A percentile compares a stretch with the other conserved stretches of the same genome.
phyloP scores from a whole-genome alignment of 768 basidiomycete species.

The Mycena alexandri region DNA sequence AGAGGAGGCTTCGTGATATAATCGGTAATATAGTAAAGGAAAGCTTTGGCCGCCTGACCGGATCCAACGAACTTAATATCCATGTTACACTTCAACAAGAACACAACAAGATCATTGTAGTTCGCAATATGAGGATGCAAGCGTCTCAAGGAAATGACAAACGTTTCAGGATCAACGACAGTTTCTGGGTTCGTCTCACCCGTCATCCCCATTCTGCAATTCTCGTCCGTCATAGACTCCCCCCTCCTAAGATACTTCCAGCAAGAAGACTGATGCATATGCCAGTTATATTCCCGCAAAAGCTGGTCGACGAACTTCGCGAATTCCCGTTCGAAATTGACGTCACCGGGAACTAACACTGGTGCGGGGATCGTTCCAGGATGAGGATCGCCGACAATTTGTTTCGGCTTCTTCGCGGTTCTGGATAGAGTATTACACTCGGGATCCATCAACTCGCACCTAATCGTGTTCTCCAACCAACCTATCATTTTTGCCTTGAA shows the following conservation, averaged over 20 bases:
- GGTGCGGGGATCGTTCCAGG: constrained; percentile 7
- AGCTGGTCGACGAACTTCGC: neutral
- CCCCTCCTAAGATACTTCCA: constrained; percentile 19
- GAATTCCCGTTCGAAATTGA: neutral
- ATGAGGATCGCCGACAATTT: neutral
- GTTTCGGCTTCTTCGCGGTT: neutral
- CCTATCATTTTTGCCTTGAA: neutral
- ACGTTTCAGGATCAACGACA: neutral
- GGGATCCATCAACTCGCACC: neutral
- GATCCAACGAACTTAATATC: constrained; percentile 47
- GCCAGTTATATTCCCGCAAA: constrained; percentile 10
- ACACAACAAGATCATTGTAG: constrained; percentile 25
- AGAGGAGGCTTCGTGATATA: constrained; percentile 47
- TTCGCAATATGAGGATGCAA: constrained; percentile 14
- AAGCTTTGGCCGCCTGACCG: constrained; percentile 44
- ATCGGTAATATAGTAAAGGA: constrained; percentile 49
- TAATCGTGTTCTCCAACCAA: neutral
- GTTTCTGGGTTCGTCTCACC: constrained; percentile 16
- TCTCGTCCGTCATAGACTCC: neutral
- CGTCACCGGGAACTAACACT: neutral
- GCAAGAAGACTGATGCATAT: constrained; percentile 2
- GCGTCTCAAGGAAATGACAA: neutral
- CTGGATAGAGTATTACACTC: neutral
- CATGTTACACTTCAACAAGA: constrained; percentile 41
- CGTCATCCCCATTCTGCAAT: constrained; percentile 19